Conservation (phyloP, 495 filamentous ascomycete species). For the Neurospora pannonica region DNA sequence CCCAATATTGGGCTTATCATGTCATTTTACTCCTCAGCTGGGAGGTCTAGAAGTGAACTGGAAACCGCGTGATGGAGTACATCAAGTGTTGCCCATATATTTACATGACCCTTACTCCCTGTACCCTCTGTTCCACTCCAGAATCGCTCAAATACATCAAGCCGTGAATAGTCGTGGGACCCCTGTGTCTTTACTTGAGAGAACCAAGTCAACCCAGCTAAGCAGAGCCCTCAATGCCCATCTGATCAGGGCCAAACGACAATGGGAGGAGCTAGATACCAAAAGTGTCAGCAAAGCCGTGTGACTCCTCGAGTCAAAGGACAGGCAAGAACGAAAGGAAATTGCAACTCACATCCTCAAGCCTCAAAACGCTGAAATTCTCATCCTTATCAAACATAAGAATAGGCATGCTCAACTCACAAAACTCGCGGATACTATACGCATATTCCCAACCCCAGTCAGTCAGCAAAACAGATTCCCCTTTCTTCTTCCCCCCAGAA, state of each 20-base stretch:
- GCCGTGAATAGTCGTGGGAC: background rate
- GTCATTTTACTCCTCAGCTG: background rate
- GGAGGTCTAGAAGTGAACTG: background rate
- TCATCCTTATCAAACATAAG: slow-evolving; percentile 83
- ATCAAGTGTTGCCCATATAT: background rate
- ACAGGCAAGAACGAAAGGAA: slow-evolving; percentile 7
- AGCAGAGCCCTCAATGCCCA: slow-evolving; percentile 16
- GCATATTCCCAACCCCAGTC: slow-evolving; percentile 7
- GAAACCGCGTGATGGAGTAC: background rate
- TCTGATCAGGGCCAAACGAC: slow-evolving; percentile 60
- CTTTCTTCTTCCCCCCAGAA: too few relatives aligned
- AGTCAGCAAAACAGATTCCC: background rate
- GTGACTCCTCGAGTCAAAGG: too few relatives aligned
- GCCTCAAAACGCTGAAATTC: slow-evolving; percentile 56
- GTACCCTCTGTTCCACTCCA: background rate
- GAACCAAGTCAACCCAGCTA: background rate
- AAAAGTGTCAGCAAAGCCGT: background rate
- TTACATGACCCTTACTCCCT: background rate
- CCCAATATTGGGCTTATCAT: background rate
- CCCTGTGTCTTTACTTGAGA: background rate
- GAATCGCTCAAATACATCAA: background rate
- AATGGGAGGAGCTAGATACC: slow-evolving; percentile 51
- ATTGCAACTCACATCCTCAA: slow-evolving; percentile 53
- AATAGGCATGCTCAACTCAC: slow-evolving; percentile 56
- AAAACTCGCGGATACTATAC: slow-evolving; percentile 70